Evolutionary conservation across 352 stramenopile species (phyloP).

Genomic region (Globisporangium polare): DNA sequence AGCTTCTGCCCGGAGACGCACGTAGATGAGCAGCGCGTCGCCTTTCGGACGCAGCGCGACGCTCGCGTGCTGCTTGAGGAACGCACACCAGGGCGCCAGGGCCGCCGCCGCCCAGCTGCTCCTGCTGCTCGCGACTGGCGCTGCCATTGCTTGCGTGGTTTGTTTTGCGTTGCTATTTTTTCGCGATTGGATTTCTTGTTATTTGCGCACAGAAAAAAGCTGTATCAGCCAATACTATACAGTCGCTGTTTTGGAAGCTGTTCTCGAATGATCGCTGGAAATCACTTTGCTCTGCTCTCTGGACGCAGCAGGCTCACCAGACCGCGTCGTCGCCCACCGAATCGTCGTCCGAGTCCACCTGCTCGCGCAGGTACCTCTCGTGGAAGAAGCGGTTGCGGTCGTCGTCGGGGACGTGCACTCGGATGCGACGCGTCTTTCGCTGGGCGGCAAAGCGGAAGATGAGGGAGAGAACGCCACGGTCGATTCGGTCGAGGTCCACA

Average conservation of each 20-base stretch:
- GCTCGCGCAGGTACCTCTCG: background rate
- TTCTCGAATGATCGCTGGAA: too few relatives aligned
- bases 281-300: too few relatives aligned
- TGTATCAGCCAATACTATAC: too few relatives aligned
- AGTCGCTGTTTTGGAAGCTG: too few relatives aligned
- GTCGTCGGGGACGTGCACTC: background rate
- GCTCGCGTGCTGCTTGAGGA: conserved; percentile 6
- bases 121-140: background rate
- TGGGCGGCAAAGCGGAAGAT: background rate
- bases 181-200: too few relatives aligned
- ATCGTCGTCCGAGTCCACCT: background rate
- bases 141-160: background rate
- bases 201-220: too few relatives aligned
- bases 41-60: background rate
- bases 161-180: too few relatives aligned
- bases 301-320: background rate
- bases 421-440: background rate
- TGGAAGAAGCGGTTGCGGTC: background rate
- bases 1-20: background rate
- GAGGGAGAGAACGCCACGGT: background rate
- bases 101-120: background rate
- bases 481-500: background rate
- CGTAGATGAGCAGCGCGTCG: background rate
- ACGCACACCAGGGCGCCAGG: conserved; percentile 11
- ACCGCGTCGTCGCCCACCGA: background rate